Conservation (phyloP, 352 stramenopile species). For the Thraustochytrium striatum region DNA sequence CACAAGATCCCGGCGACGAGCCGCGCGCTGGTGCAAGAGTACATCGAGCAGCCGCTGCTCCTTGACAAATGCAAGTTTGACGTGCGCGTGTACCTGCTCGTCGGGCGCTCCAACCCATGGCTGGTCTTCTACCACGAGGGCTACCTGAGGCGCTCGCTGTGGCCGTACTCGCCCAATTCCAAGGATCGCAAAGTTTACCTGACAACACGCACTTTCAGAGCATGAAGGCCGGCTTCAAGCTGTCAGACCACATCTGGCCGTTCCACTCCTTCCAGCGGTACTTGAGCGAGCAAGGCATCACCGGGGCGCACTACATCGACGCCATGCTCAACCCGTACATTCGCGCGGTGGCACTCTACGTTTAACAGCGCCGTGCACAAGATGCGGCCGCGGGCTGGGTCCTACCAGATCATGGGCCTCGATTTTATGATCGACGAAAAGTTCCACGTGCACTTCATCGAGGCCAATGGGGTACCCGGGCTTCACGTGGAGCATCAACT, state of each 20-base stretch:
- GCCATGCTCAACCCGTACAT: slow-evolving; percentile 45
- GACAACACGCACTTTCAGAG: slow-evolving; percentile 45
- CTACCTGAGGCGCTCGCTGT: slow-evolving; percentile 34
- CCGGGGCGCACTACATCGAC: slow-evolving; percentile 39
- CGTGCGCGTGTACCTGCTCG: slow-evolving; percentile 43
- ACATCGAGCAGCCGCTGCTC: slow-evolving; percentile 33
- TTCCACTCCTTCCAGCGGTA: slow-evolving; percentile 39
- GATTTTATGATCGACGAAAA: slow-evolving; percentile 48
- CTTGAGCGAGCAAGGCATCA: slow-evolving; percentile 20
- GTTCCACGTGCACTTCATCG: slow-evolving; percentile 46
- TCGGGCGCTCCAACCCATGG: slow-evolving; percentile 5
- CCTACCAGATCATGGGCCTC: slow-evolving; percentile 40
- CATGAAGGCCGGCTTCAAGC: slow-evolving; percentile 45
- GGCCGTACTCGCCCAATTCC: slow-evolving; percentile 37
- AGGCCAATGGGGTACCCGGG: slow-evolving; percentile 30
- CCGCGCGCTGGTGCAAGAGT: slow-evolving; percentile 38
- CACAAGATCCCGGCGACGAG: slow-evolving; percentile 15
- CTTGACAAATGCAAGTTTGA: slow-evolving; percentile 41
- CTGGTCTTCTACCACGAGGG: slow-evolving; percentile 45
- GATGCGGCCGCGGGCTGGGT: slow-evolving; percentile 13
- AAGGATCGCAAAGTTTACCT: slow-evolving; percentile 47
- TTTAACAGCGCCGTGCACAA: slow-evolving; percentile 41
- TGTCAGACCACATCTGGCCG: slow-evolving; percentile 38
- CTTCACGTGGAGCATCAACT: slow-evolving; percentile 48
- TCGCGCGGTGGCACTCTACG: slow-evolving; percentile 2